Evolutionary conservation across 495 filamentous ascomycete genomes (phyloP).

Genomic region (Podospora tetraspora): DNA sequence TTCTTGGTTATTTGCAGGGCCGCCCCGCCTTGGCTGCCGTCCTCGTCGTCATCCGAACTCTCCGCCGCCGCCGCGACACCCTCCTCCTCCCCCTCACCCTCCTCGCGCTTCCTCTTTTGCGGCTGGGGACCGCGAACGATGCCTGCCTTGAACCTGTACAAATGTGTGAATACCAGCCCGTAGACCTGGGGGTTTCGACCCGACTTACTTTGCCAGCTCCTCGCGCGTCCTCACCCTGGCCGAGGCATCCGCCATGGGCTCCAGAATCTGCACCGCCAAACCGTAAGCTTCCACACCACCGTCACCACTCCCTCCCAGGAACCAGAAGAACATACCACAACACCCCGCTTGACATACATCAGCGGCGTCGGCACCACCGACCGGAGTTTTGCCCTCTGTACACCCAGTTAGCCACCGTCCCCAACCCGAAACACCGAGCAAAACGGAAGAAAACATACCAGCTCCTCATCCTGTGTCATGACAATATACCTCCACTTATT

Average conservation of each 20-base stretch:
- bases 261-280: conserved; percentile 42
- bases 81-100: conserved; percentile 40
- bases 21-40: conserved; percentile 19
- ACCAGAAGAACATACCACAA: conserved; percentile 56
- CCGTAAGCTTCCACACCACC: not conserved
- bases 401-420: not conserved
- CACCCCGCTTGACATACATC: conserved; percentile 76
- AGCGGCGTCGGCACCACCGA: conserved; percentile 41
- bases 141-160: conserved; percentile 25
- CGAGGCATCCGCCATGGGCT: conserved; percentile 70
- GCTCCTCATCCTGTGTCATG: conserved; percentile 59
- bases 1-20: conserved; percentile 50
- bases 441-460: conserved; percentile 16
- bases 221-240: conserved; percentile 57
- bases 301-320: too few species aligned
- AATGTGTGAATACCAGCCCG: conserved; percentile 8
- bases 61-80: conserved; percentile 25
- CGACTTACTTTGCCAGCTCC: conserved; percentile 67
- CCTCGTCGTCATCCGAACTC: conserved; percentile 21
- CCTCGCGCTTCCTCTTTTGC: conserved; percentile 51
- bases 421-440: not conserved
- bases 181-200: not conserved
- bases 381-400: conserved; percentile 26
- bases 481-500: conserved; percentile 93
- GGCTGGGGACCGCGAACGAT: conserved; percentile 21